Evolutionary conservation across 2,329 filamentous ascomycete genomes (phyloP).

Genomic region (Ceratocystis albifundus): DNA sequence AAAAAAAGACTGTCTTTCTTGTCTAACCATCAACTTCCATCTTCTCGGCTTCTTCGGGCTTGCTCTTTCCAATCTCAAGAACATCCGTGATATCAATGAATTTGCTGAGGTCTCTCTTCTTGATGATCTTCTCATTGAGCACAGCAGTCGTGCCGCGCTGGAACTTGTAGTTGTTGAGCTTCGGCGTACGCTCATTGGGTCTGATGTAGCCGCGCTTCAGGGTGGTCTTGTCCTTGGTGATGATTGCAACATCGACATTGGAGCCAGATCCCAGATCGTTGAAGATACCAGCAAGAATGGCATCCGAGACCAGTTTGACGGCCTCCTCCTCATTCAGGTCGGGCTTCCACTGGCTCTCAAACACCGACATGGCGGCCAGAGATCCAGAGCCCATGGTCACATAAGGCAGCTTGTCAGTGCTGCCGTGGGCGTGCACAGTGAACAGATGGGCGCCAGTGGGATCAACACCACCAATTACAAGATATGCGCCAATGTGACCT

Average conservation of each 20-base stretch:
- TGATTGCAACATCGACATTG: conserved; percentile 94
- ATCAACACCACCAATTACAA: conserved; percentile 92
- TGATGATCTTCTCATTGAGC: conserved; percentile 92
- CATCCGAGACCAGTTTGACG: conserved; percentile 70
- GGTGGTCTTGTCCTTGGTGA: conserved; percentile 89
- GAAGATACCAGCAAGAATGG: conserved; percentile 93
- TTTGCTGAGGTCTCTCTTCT: conserved; percentile 83
- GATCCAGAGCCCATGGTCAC: conserved; percentile 98
- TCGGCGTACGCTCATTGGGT: conserved; percentile 81
- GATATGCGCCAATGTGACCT: conserved; percentile 93
- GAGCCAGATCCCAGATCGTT: conserved; percentile 95
- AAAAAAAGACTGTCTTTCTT: neutral
- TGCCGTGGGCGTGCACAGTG: conserved; percentile 96
- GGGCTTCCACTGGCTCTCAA: conserved; percentile 90
- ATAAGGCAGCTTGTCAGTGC: conserved; percentile 96
- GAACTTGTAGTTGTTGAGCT: conserved; percentile 90
- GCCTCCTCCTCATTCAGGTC: conserved; percentile 66
- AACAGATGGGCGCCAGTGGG: conserved; percentile 91
- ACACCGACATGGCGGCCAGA: conserved; percentile 92
- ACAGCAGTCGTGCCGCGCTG: conserved; percentile 85
- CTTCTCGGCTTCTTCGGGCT: conserved; percentile 47
- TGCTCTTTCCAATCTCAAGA: conserved; percentile 46
- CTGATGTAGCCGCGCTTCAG: conserved; percentile 85
- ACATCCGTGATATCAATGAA: conserved; percentile 88
- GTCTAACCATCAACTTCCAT: conserved; percentile 58